Conservation (phyloP, 1,284 basidiomycete species). For the Leccinum variabile region DNA sequence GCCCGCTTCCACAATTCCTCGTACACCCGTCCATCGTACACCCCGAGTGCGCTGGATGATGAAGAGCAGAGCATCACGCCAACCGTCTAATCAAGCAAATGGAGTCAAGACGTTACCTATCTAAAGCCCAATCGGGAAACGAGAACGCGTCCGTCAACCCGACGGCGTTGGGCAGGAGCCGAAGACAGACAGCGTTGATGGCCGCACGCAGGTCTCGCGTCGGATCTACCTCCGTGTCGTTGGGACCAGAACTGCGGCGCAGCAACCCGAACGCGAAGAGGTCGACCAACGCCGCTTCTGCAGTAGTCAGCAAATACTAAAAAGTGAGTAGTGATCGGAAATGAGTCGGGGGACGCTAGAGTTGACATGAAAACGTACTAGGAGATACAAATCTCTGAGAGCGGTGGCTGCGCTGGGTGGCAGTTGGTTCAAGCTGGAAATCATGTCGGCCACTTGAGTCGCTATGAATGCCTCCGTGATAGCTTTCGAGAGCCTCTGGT, state of each 20-base stretch:
- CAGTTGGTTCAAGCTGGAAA: constrained; percentile 37
- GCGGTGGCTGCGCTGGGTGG: constrained; percentile 36
- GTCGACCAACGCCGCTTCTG: constrained; percentile 56
- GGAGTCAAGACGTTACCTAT: constrained; percentile 47
- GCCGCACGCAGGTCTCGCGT: constrained; percentile 54
- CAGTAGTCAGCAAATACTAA: constrained; percentile 63
- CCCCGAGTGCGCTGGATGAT: constrained; percentile 54
- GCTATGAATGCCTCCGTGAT: constrained; percentile 70
- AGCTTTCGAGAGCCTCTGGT: constrained; percentile 60
- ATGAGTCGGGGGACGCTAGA: neutral
- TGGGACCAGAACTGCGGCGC: constrained; percentile 17
- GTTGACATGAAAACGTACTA: constrained; percentile 43
- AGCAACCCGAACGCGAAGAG: constrained; percentile 57
- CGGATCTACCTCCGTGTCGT: constrained; percentile 38
- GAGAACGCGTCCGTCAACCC: constrained; percentile 75
- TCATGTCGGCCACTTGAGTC: constrained; percentile 49
- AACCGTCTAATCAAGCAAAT: neutral
- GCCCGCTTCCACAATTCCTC: constrained; percentile 66
- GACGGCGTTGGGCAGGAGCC: constrained; percentile 66
- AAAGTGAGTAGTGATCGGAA: neutral
- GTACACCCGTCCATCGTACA: constrained; percentile 68
- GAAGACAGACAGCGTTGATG: constrained; percentile 50
- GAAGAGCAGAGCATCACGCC: neutral
- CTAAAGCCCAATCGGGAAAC: constrained; percentile 76
- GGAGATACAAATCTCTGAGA: constrained; percentile 46